Conservation (phyloP, 2,329 filamentous ascomycete genomes). For the Hypomyces rosellus region DNA sequence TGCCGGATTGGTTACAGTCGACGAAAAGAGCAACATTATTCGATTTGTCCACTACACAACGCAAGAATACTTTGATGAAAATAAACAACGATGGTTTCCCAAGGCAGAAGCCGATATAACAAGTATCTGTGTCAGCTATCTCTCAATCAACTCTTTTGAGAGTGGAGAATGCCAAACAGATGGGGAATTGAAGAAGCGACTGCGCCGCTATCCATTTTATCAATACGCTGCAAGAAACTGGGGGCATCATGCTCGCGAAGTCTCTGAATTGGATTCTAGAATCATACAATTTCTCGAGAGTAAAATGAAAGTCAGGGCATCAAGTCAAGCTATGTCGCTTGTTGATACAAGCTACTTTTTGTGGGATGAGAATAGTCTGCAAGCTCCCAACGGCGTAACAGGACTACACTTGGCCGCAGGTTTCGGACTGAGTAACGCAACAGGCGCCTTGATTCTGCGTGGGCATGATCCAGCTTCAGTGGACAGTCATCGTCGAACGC, state of each 20-base stretch:
- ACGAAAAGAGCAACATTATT: constrained; percentile 29
- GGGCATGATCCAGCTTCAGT: too few species aligned
- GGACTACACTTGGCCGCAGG: neutral
- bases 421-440: neutral
- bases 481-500: too few species aligned
- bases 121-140: neutral
- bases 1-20: constrained; percentile 33
- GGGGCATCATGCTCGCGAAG: neutral
- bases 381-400: neutral
- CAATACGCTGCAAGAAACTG: neutral
- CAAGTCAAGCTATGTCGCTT: too few species aligned
- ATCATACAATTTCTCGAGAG: neutral
- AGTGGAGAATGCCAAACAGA: neutral
- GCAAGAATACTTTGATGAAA: constrained; percentile 34
- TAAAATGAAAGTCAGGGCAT: neutral
- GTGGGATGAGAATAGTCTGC: too few species aligned
- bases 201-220: neutral
- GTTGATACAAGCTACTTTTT: too few species aligned
- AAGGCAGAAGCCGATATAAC: neutral
- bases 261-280: neutral
- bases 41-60: constrained; percentile 38
- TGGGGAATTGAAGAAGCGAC: neutral
- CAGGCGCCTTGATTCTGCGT: too few species aligned
- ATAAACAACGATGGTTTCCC: neutral
- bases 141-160: neutral